phyloP scores from a whole-genome alignment of 2,329 filamentous ascomycete species.

The Metarhizium humberi region DNA sequence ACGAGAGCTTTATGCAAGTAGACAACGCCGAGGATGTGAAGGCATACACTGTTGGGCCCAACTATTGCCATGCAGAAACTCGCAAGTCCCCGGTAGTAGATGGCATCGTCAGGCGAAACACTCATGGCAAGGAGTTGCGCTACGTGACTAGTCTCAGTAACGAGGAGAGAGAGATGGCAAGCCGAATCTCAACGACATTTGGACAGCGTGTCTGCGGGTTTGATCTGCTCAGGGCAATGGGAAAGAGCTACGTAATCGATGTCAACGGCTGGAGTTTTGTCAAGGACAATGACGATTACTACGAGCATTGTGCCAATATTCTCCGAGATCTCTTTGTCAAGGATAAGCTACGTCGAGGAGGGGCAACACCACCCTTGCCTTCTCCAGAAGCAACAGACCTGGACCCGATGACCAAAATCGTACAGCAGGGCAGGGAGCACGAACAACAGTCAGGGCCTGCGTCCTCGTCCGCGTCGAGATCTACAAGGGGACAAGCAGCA shows the following conservation, averaged over 20 bases:
- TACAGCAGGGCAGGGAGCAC: slow-evolving; percentile 28
- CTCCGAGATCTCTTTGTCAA: slow-evolving; percentile 80
- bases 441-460: slow-evolving; percentile 20
- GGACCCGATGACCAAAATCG: slow-evolving; percentile 28
- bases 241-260: slow-evolving; percentile 94
- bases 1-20: slow-evolving; percentile 93
- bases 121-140: slow-evolving; percentile 91
- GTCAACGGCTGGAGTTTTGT: slow-evolving; percentile 99
- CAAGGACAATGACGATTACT: slow-evolving; percentile 98
- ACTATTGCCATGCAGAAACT: slow-evolving; percentile 93
- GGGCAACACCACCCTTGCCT: slow-evolving; percentile 48
- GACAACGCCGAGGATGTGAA: slow-evolving; percentile 98
- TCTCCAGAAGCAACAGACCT: slow-evolving; percentile 37
- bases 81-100: slow-evolving; percentile 96
- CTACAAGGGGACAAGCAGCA: slow-evolving; percentile 15
- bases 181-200: slow-evolving; percentile 83
- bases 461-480: slow-evolving; percentile 15
- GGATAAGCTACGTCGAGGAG: slow-evolving; percentile 57
- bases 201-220: slow-evolving; percentile 95
- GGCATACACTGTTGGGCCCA: slow-evolving; percentile 89
- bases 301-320: slow-evolving; percentile 81
- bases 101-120: slow-evolving; percentile 89
- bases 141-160: slow-evolving; percentile 81
- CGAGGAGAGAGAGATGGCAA: slow-evolving; percentile 77
- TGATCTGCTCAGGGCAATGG: slow-evolving; percentile 77